Base-by-base conservation (phyloP, 306 rosid genomes). In the Cicer cuneatum region DNA sequence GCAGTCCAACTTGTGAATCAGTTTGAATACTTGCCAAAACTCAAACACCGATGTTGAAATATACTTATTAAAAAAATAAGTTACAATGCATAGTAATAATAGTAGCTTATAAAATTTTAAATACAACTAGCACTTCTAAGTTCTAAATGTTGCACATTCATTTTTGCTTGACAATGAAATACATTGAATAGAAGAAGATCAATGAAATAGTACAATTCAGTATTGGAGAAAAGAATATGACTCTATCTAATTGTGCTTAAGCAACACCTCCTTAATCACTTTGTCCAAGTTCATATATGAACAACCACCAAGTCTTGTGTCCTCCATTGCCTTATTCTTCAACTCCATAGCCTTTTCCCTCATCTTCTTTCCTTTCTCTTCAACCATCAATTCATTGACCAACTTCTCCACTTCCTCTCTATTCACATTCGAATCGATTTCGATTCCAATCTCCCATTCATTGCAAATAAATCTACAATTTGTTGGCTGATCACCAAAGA, bases 281-380 rank as follows among this genome's bases (percentile, higher is more conserved):
- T 65, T 75, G 79, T 75, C 79, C 56, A 64, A 64, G 79, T 75
- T 75, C 57, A 40, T 52, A 35, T 41, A 40, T 65, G 73, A 51
- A 21, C 9, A 7, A 65, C 79, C 79, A 19, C 73, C 57, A 0
- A 18, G 57, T 2, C 66, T 65, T 3, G 79, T 75, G 19, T 40
- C 40, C 37, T 75, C 66, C 16, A 5, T 13, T 6, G 46, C 65
- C 56, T 51, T 65, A 18, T 64, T 65, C 56, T 65, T 75, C 63
- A 75, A 41, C 18, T 75, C 79, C 45, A 40, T 21, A 0, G 14
- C 18, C 8, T 29, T 65, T 75, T 65, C 13, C 46, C 37, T 75
- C 79, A 75, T 75, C 15, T 40, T 52, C 72, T 75, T 52, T 52
- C 79, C 72, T 64, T 75, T 75, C 18, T 75, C 72, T 52, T 65